Base-by-base conservation (phyloP, 2,329 filamentous ascomycete species). In the Xylaria sp. region DNA sequence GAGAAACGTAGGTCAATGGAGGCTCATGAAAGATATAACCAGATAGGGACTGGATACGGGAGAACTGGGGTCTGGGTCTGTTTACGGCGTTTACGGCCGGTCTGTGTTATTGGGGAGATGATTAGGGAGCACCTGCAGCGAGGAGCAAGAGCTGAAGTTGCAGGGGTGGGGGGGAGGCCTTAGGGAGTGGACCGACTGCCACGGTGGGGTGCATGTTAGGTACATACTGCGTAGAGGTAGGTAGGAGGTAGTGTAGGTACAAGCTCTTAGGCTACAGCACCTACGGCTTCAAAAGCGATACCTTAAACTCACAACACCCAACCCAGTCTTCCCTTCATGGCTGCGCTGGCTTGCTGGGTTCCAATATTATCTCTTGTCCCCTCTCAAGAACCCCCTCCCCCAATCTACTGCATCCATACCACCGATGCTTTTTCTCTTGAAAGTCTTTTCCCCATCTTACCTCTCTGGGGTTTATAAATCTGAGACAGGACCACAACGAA, bases 1-100 rank as follows among this genome's bases (percentile, higher is more conserved):
- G 29, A 51, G 13, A 39, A 63, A 42, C 47, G 17, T 27, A 33
- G 54, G 31, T 47, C 45, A 11, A 31, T 3, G 11, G 17, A 44
- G n/a, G 44, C 27, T 56, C 22, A 53, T 42, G 65, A 67, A 67
- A 67, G 27, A 67, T 67, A 64, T 67, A 39, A 60, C 65, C 65
- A 60, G 38, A 67, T 50, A 56, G 50, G 65, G 65, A 63, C 44
- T 39, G 49, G 47, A 36, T 7, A 49, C 25, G 13, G 17, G 10
- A 44, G 49, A 45, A 27, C 33, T 50, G 33, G 36, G 33, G 13
- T 49, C 29, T 27, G 5, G 36, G 36, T 38, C 36, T 15, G 38
- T n/a, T n/a, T 42, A 42, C 38, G 38, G 38, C 38, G 38, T n/a
- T n/a, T 42, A 42, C 38, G 38, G 38, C 38, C 38, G 38, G 38